Conservation (phyloP, 805 yeast species). For the Monosporozyma siamensis region DNA sequence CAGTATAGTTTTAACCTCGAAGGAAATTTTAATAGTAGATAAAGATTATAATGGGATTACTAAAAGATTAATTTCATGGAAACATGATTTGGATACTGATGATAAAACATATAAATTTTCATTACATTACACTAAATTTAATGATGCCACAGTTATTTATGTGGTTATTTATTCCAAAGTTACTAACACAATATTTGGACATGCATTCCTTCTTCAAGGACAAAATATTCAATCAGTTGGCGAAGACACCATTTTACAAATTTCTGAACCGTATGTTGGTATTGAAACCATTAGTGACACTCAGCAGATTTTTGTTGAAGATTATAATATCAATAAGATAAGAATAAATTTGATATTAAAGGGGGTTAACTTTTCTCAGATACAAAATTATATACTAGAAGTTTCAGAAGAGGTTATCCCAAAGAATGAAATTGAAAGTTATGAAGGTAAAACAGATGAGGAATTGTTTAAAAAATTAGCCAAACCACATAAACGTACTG, state of each 20-base stretch:
- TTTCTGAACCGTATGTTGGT: conserved; percentile 6
- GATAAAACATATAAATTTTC: conserved; percentile 46
- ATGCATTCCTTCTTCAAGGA: conserved; percentile 9
- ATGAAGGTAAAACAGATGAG: neutral
- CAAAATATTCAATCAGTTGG: conserved; percentile 11
- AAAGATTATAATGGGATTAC: conserved; percentile 26
- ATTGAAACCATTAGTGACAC: conserved; percentile 1
- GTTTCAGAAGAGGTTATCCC: neutral
- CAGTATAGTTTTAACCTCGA: conserved; percentile 53
- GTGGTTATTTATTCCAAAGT: conserved; percentile 15
- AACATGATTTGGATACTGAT: conserved; percentile 47
- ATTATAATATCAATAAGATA: neutral
- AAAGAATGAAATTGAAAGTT: neutral
- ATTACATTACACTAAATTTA: conserved; percentile 18
- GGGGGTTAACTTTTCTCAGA: conserved; percentile 1
- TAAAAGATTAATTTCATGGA: conserved; percentile 58
- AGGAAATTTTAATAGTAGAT: conserved; percentile 50
- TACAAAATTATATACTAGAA: neutral
- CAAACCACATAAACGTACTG: neutral
- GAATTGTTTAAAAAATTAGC: neutral
- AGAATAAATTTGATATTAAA: conserved; percentile 4
- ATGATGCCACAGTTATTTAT: conserved; percentile 7
- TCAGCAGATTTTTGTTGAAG: neutral
- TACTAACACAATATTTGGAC: conserved; percentile 15
- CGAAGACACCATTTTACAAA: conserved; percentile 11